Base-by-base conservation (phyloP, 805 yeast species). In the Lipomyces yamadae region DNA sequence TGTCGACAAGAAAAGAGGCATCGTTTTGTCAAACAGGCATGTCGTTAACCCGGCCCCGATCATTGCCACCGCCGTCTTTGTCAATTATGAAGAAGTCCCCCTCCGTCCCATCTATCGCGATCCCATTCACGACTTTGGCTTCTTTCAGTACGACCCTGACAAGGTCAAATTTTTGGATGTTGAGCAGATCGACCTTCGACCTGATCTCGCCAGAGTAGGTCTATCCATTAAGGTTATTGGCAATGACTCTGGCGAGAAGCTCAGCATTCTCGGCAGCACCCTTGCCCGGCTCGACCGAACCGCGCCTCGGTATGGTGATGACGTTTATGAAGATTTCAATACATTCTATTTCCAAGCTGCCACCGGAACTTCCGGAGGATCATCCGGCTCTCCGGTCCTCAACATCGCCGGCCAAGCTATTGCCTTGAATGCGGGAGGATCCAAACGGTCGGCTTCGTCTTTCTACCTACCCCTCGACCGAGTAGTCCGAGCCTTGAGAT, bases 331-430 rank as follows among this genome's bases (percentile, higher is more conserved):
- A 33, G 71, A 68, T 39, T 68, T 68, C 64, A 67, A 68, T 24
- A 68, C 71, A 29, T 68, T 68, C 32, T 68, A 68, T 55, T 68
- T 37, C 42, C 71, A 68, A 45, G 71, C 71, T n/a, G 71, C 71
- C 15, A 68, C 71, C 2, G 71, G 71, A 6, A 68, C 71, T 2
- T 68, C 71, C 13, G 71, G 71, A 10, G 71, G 71, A 15, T 68
- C 71, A 8, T 64, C 69, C 1, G 71, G 71, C 8, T 68, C 71
- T 8, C 71, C 71, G 10, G 71, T 68, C n/a, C 61, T 68, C 24
- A 66, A 68, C 42, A 66, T 68, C 6, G 58, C 67, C 10, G 71
- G 71, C n/a, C 67, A 68, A 18, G 71, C 71, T 1, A 68, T 68
- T 18, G 71, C 71, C 2, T 39, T 68, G 48, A 68, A 68, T 42